Base-by-base conservation (phyloP, 257 asterid genomes). In the Ilex asprella region DNA sequence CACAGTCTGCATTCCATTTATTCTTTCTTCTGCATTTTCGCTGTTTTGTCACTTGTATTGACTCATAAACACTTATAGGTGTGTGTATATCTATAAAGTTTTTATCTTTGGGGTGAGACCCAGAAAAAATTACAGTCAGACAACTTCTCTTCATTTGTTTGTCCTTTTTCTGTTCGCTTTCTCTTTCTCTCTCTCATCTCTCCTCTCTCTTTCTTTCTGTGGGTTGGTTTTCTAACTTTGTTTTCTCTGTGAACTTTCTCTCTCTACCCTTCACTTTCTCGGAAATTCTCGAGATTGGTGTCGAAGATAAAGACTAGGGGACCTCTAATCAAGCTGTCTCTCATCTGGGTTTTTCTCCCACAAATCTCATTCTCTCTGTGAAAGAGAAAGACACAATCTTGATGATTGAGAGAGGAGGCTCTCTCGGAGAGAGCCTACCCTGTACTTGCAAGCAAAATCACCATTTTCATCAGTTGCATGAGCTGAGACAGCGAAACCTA, bases 381-480 rank as follows among this genome's bases (percentile, higher is more conserved):
- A 60, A 6, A 14, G 27, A 54, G 35, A 53, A 61, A 72, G 62
- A 44, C 16, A 13, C 60, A 67, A 46, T 56, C 79, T 81, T 73
- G 85, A 85, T 85, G 96, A 80, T 76, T 75, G 94, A 86, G 70
- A 74, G 87, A 82, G 93, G 80, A 58, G 95, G 95, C 95, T 87
- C 97, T 85, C 96, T 75, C 79, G 73, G 83, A 77, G 97, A 83
- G 95, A 81, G 95, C 90, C 91, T 81, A 57, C 95, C 41, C 85
- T 74, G 81, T 84, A 67, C 83, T 84, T 83, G 88, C 91, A 87
- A 64, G 58, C 30, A 56, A 56, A 54, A 6, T 66, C 62, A 66
- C 59, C 52, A 46, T 10, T 14, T 10, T 10, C 52, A 46, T 55
- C 35, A 35, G 60, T 59, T 55, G 29, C 39, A 62, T 58, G 52